Percentiles rank a stretch among this genome's conserved stretches.
Conservation (phyloP, 1,139 yeast genomes). For the Lodderomyces jiufengensis region DNA sequence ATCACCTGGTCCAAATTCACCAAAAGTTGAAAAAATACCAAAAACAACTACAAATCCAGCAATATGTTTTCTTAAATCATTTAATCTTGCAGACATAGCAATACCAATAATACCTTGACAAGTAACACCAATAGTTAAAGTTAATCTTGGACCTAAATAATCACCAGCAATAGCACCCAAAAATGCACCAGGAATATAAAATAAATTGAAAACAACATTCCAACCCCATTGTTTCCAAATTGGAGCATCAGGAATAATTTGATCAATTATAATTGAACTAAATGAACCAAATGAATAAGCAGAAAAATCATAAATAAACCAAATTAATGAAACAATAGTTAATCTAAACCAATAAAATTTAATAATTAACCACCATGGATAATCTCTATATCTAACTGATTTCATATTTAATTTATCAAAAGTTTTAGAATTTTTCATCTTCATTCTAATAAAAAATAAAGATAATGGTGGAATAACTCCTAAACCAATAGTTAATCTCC, state of each 20-base stretch:
- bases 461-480: constrained; percentile 89
- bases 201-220: constrained; percentile 83
- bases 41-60: constrained; percentile 81
- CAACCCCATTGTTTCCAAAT: constrained; percentile 82
- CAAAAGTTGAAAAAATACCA: constrained; percentile 81
- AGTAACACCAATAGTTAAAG: constrained; percentile 64
- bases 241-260: constrained; percentile 44
- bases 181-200: constrained; percentile 86
- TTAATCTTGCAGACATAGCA: constrained; percentile 73
- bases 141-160: constrained; percentile 81
- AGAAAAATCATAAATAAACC: constrained; percentile 90
- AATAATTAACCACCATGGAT: constrained; percentile 66
- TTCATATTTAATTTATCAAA: constrained; percentile 71
- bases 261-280: constrained; percentile 61
- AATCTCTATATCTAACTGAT: constrained; percentile 35
- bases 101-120: constrained; percentile 80
- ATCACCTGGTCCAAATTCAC: constrained; percentile 95
- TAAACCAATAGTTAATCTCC: constrained; percentile 86
- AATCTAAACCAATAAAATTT: constrained; percentile 86
- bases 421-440: constrained; percentile 66
- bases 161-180: constrained; percentile 79
- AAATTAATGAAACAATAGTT: constrained; percentile 63
- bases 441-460: constrained; percentile 71
- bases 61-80: constrained; percentile 51
- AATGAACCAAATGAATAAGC: constrained; percentile 84